Conservation (phyloP, 1,139 yeast species). For the Yamadazyma jaroonii region DNA sequence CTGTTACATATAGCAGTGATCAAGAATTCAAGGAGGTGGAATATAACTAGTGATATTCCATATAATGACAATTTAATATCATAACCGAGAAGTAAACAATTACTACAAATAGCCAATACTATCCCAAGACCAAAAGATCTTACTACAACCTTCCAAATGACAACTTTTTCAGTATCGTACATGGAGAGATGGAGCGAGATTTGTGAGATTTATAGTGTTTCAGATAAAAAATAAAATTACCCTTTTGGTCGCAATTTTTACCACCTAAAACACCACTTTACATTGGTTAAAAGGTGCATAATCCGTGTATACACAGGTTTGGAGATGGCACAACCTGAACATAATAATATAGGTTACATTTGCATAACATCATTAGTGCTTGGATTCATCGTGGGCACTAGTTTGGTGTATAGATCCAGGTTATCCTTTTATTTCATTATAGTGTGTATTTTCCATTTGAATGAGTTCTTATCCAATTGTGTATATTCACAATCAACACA, state of each 20-base stretch:
- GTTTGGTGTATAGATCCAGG: conserved; percentile 3
- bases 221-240: too few species aligned
- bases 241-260: too few species aligned
- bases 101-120: conserved; percentile 16
- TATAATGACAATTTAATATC: conserved; percentile 31
- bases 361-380: conserved; percentile 19
- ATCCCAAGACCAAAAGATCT: conserved; percentile 35
- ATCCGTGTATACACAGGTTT: too few species aligned
- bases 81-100: conserved; percentile 1
- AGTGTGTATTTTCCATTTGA: conserved; percentile 24
- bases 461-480: conserved; percentile 29
- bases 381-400: conserved; percentile 20
- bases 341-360: conserved; percentile 23
- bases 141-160: conserved; percentile 23
- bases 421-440: conserved; percentile 10
- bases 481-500: conserved; percentile 25
- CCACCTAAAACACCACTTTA: too few species aligned
- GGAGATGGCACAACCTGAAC: too few species aligned
- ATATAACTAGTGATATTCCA: conserved; percentile 50
- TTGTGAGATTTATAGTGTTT: too few species aligned
- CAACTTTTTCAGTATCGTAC: conserved; percentile 1
- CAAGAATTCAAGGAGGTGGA: conserved; percentile 81
- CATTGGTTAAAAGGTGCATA: too few species aligned
- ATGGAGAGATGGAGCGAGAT: neutral
- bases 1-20: conserved; percentile 75